Base-by-base conservation (phyloP, 495 filamentous ascomycete species). In the Clohesyomyces aquaticus region DNA sequence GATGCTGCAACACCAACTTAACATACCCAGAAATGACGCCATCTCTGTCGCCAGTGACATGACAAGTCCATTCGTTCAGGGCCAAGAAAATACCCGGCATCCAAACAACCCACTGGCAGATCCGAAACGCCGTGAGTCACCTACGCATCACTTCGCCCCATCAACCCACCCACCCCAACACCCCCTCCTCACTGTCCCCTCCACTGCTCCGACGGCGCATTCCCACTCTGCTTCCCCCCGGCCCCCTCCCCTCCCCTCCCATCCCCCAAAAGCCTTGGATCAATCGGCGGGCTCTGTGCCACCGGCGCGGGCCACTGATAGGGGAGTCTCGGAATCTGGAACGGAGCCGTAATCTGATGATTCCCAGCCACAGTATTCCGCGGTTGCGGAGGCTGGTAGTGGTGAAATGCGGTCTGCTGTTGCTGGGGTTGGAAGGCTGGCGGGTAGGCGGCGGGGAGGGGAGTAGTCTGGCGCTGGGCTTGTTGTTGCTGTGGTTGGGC, bases 281-380 rank as follows among this genome's bases (percentile, higher is more conserved):
- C 55, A 52, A 52, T 52, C 18, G 6, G 14, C n/a, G n/a, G n/a
- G n/a, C n/a, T n/a, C 25, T 48, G 46, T 14, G 11, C 45, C 23
- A 16, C 28, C 10, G 46, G 43, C 25, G 16, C 22, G 9, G 58
- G 58, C 58, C 58, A 61, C 18, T 25, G 27, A 35, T 43, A 18
- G 27, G 47, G 47, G 47, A 61, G 42, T 19, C 58, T 8, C 11
- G 58, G 58, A 3, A 61, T 29, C 48, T 61, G 58, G 41, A 61
- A 61, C 3, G 58, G 58, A 21, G 58, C 58, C 26, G 58, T 61
- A 22, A 61, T 53, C 19, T 42, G 58, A 25, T 61, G 22, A 25
- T 27, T n/a, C 18, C 43, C 21, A 6, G 22, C 3, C 8, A 22
- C 46, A 28, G 27, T 53, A 18, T 25, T 43, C 3, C 25, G 9